Evolutionary conservation across 768 basidiomycete genomes (phyloP), one percentile per base, ranked within the genome.

Genomic region (Lactifluus echinatus): DNA sequence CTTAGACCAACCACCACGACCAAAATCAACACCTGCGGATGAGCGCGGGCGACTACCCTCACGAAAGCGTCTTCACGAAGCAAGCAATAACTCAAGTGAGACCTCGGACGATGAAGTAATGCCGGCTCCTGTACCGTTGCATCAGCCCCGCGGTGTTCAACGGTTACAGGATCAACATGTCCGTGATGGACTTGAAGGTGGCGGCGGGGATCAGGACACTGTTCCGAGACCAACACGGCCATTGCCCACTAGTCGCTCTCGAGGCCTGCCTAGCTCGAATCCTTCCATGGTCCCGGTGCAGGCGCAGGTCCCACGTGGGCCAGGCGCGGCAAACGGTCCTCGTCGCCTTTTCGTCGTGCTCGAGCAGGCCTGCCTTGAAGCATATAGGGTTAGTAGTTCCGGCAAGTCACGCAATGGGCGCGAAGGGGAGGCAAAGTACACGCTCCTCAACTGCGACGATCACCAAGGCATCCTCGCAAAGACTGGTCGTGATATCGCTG

Each of bases 401-500:
- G 73, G 66, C 19, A 77, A 81, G 46, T 75, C 79, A 51, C 79
- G 79, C 46, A 72, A 70, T 56, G 75, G 69, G 64, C 79, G 76
- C 69, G 82, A 75, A 66, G 76, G 75, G 29, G 93, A 95, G 57
- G 92, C 90, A 57, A 97, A 97, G 73, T 98, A 97, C 72, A 93
- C 93, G 8, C 74, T 99, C 57, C 72, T 99, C 63, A 99, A 99
- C 72, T 98, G 96, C 71, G 96, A 98, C 69, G 96, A 98, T 64
- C 96, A 97, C 72, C 96, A 99, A 70, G 95, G 95, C 54, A 96
- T 99, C 64, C 77, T 99, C 60, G 95, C 96, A 4, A 98, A 96
- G 72, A 96, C 93, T 0, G 93, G 93, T 15, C 81, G 95, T 68
- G 96, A 99, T 72, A 98, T 98, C 60, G 96, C 96, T 15, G 94